These are phyloP conservation scores for Schoenoplectus triqueter DNA, from an alignment of 202 grass and related monocot genomes.

Conservation along the genomic window DNA sequence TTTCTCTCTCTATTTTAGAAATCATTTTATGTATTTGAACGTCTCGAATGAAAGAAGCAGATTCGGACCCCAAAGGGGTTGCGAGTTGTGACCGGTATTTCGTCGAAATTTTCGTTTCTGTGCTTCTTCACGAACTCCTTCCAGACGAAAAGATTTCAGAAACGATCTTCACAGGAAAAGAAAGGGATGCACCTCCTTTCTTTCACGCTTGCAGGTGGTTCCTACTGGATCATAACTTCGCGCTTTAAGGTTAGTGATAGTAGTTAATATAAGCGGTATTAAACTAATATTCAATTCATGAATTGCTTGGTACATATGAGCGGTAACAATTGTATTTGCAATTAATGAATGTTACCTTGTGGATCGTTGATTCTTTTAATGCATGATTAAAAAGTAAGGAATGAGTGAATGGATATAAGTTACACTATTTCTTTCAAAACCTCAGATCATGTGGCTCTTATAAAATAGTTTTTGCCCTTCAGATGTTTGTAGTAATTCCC, in stretches of 20 bases:
- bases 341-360: neutral
- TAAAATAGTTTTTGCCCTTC: constrained; percentile 8
- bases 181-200: no score
- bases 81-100: no score
- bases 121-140: no score
- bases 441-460: neutral
- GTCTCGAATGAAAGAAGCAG: no score
- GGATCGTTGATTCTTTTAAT: no score
- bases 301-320: neutral
- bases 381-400: neutral
- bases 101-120: no score
- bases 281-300: neutral
- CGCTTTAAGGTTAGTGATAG: constrained; percentile 21
- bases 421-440: neutral
- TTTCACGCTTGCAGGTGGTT: neutral
- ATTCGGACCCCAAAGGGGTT: no score
- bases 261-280: neutral
- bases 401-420: constrained; percentile 1
- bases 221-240: constrained; percentile 17
- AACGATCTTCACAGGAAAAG: no score
- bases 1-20: no score
- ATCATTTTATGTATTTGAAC: no score
- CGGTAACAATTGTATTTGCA: neutral
- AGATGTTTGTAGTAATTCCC: constrained; percentile 32
- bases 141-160: no score